phyloP scores from a whole-genome alignment of 352 stramenopile genomes.

The Pythium volutum region DNA sequence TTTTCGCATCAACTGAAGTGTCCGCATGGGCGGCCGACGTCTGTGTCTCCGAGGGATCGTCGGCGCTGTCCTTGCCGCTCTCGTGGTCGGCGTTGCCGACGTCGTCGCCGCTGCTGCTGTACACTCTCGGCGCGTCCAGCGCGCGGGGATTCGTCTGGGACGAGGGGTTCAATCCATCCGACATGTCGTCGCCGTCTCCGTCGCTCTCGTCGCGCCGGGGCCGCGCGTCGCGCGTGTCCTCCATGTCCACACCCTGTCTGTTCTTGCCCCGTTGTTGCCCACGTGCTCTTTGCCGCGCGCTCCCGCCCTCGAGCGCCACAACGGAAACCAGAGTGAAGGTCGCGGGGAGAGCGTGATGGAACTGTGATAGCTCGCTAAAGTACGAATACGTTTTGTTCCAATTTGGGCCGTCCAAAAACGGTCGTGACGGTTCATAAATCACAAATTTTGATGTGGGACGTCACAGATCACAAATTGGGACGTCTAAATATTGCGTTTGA shows the following conservation, averaged over 20 bases:
- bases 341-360: no score
- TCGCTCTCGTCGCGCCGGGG: conserved; percentile 8
- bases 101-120: conserved; percentile 10
- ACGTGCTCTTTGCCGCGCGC: conserved; percentile 15
- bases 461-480: no score
- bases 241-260: background rate
- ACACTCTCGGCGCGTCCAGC: background rate
- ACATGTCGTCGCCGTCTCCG: background rate
- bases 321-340: conserved; percentile 20
- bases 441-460: no score
- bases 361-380: background rate
- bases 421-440: no score
- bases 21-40: background rate
- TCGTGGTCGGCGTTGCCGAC: background rate
- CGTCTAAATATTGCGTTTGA: no score
- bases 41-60: background rate
- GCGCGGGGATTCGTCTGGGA: background rate
- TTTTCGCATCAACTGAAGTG: no score
- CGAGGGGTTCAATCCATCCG: background rate
- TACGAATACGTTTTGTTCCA: conserved; percentile 14
- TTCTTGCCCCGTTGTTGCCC: no score
- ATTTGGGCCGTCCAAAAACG: no score
- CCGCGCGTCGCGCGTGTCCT: conserved; percentile 3
- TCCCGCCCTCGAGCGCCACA: background rate
- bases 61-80: background rate